Evolutionary conservation across 2,329 filamentous ascomycete species (phyloP), one percentile per base, ranked within the genome.

Genomic region (Monosporascus sp.): DNA sequence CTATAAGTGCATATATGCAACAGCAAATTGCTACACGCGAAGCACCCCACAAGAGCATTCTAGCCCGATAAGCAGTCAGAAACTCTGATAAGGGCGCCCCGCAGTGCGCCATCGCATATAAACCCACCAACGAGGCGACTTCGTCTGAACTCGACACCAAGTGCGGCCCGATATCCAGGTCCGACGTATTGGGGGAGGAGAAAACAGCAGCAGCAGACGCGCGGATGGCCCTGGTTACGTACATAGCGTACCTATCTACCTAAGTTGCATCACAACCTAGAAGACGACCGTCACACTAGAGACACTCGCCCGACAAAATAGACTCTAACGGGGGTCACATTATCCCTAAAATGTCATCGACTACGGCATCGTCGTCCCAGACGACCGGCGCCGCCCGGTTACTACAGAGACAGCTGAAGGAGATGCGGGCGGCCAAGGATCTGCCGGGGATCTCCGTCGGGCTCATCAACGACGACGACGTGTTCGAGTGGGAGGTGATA

Each of bases 401-500:
- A 59, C 84, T 99, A 47, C 77, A 82, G 63, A 85, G 89, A 53
- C 93, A 97, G 74, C 84, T 97, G 60, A 96, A 96, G 76, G 87
- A 95, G 69, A 97, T 99, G 84, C 90, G 96, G 73, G 85, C 82
- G 24, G 87, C 90, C 70, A 93, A 91, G 69, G 91, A 96, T 71
- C 88, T 97, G 47, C 91, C 91, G 0, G 94, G 93, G 51, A 96
- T 97, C 67, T 97, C 91, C 57, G 96, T 91, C 65, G 94, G 94
- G 0, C 77, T 99, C 44, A 85, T 92, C 50, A 85, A 87, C 65
- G 89, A 88, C 70, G 88, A 76, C 73, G 96, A 96, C 69, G 85
- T 97, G 9, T 97, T 97, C 61, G 89, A 96, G 76, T 99, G 94
- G 94, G 92, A 97, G 72, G 91, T 97, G 20, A 96, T 97, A 89